phyloP scores from a whole-genome alignment of 2,329 filamentous ascomycete species.

The Fusarium sp. region DNA sequence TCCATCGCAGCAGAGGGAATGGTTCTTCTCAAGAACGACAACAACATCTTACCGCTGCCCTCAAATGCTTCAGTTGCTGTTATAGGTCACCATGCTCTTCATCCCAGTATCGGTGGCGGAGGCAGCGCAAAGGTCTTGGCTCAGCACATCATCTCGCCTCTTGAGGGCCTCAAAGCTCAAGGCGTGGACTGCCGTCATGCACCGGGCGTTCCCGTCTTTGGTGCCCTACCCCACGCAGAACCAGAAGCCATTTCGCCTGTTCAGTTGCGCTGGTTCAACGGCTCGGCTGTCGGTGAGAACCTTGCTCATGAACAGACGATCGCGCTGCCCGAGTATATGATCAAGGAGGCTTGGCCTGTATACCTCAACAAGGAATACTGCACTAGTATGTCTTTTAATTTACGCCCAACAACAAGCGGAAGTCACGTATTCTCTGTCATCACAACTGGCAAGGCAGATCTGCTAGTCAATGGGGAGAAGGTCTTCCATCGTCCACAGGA shows the following conservation, averaged over 20 bases:
- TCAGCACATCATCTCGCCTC: conserved; percentile 1
- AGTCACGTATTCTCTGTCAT: neutral
- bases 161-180: neutral
- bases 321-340: neutral
- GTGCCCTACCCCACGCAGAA: neutral
- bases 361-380: neutral
- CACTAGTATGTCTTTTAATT: neutral
- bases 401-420: neutral
- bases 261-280: neutral
- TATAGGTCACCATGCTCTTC: neutral
- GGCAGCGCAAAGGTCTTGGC: conserved; percentile 6
- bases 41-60: neutral
- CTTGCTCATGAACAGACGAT: neutral
- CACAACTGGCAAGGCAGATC: neutral
- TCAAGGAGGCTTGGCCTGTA: neutral
- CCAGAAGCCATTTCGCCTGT: neutral
- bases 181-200: neutral
- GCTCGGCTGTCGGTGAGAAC: neutral
- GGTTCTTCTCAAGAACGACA: neutral
- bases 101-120: neutral
- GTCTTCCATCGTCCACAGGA: neutral
- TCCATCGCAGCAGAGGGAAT: neutral
- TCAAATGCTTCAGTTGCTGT: neutral
- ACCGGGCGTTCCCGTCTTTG: neutral
- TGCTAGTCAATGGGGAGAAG: neutral